These are phyloP conservation scores for Candida sonorensis DNA, from an alignment of 805 yeast species.

Conservation along the genomic window DNA sequence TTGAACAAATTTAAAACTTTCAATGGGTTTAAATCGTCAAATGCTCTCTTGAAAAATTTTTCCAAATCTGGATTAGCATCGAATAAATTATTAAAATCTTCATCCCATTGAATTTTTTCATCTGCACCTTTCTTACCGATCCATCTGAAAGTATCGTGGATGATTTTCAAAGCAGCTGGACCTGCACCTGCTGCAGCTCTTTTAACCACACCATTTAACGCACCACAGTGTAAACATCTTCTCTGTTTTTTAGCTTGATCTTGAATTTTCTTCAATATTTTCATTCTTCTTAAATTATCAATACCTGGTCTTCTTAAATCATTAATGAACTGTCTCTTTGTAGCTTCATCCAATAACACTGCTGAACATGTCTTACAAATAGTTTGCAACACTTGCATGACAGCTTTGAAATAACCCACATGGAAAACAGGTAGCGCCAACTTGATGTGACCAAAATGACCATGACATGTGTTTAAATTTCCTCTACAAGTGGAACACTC, in stretches of 20 bases:
- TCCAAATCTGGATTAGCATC: constrained; percentile 81
- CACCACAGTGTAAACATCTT: constrained; percentile 80
- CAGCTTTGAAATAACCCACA: constrained; percentile 92
- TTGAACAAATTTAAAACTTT: constrained; percentile 83
- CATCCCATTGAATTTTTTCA: constrained; percentile 83
- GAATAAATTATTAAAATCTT: constrained; percentile 72
- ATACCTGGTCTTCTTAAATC: constrained; percentile 83
- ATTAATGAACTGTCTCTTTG: constrained; percentile 59
- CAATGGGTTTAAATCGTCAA: constrained; percentile 91
- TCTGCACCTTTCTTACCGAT: constrained; percentile 82
- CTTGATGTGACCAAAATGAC: constrained; percentile 94
- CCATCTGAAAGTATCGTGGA: constrained; percentile 95
- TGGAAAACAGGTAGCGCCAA: constrained; percentile 95
- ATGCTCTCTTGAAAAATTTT: constrained; percentile 75
- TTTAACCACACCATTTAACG: constrained; percentile 93
- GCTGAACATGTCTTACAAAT: constrained; percentile 88
- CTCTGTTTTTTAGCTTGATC: constrained; percentile 96
- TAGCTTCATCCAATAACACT: constrained; percentile 64
- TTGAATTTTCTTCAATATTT: constrained; percentile 67
- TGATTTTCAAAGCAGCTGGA: constrained; percentile 88
- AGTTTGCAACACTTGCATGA: constrained; percentile 80
- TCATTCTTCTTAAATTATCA: constrained; percentile 91
- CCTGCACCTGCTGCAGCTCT: constrained; percentile 90
- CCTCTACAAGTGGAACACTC: constrained; percentile 94
- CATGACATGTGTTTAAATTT: constrained; percentile 88